Percentiles rank a stretch among this genome's conserved stretches.
Evolutionary conservation across 2,329 filamentous ascomycete genomes (phyloP).

Genomic region (Xylaria hypoxylon): DNA sequence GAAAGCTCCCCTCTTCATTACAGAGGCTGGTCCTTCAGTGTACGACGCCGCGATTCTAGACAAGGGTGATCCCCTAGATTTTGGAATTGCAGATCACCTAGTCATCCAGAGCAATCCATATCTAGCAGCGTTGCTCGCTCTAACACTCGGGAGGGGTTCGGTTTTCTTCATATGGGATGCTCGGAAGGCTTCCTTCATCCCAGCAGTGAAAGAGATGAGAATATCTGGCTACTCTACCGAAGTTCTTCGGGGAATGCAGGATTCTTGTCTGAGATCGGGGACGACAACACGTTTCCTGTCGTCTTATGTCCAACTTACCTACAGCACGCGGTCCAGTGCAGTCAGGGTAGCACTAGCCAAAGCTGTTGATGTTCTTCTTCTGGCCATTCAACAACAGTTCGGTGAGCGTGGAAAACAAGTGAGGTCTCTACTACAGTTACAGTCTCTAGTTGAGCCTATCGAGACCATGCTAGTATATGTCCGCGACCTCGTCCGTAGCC

Average conservation of each 20-base stretch:
- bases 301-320: conserved; percentile 60
- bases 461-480: conserved; percentile 64
- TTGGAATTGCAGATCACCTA: conserved; percentile 55
- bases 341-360: conserved; percentile 65
- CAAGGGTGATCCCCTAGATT: conserved; percentile 54
- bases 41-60: conserved; percentile 72
- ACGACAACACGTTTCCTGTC: conserved; percentile 60
- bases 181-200: conserved; percentile 63
- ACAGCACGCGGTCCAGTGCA: conserved; percentile 57
- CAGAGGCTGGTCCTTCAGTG: conserved; percentile 73
- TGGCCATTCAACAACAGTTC: conserved; percentile 62
- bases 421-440: conserved; percentile 65
- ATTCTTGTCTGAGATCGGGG: conserved; percentile 61
- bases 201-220: conserved; percentile 59
- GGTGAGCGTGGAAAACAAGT: conserved; percentile 57
- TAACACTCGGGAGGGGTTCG: conserved; percentile 78
- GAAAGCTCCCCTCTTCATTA: conserved; percentile 66
- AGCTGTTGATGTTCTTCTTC: conserved; percentile 61
- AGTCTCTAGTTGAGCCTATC: conserved; percentile 61
- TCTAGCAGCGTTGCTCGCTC: conserved; percentile 68
- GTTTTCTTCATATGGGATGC: conserved; percentile 74
- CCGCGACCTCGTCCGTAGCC: conserved; percentile 61
- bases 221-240: conserved; percentile 68
- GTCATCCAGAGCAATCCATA: conserved; percentile 64
- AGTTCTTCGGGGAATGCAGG: conserved; percentile 60